Percentiles rank a stretch among this genome's conserved stretches.
Conservation (phyloP, 169 alveolate genomes). For the Haemoproteus tartakovskyi region DNA sequence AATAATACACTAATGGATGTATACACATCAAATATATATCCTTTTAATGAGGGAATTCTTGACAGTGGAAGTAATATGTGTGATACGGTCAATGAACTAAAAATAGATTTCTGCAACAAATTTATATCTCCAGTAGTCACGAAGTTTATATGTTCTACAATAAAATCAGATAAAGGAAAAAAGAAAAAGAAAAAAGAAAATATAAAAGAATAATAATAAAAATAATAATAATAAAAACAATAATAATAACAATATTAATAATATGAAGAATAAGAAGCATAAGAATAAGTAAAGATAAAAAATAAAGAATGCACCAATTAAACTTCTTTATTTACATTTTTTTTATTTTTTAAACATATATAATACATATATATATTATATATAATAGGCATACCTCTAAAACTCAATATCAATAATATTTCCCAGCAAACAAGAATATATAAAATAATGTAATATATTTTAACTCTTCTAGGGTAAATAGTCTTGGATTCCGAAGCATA, state of each 20-base stretch:
- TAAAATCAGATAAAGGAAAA: too few relatives aligned
- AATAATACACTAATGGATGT: constrained; percentile 59
- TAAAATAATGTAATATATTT: constrained; percentile 12
- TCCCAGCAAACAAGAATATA: constrained; percentile 9
- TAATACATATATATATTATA: too few relatives aligned
- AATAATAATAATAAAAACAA: too few relatives aligned
- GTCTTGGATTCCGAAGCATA: constrained; percentile 51
- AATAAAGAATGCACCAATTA: too few relatives aligned
- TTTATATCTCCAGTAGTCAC: constrained; percentile 50
- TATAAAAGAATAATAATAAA: too few relatives aligned
- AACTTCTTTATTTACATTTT: too few relatives aligned
- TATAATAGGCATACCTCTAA: constrained; percentile 30
- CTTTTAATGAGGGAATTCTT: constrained; percentile 18
- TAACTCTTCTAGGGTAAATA: constrained; percentile 36
- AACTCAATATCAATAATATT: constrained; percentile 12
- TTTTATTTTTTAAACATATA: too few relatives aligned
- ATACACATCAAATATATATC: constrained; percentile 38
- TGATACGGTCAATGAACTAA: constrained; percentile 15
- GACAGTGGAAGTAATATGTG: constrained; percentile 22
- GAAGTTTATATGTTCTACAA: constrained; percentile 30
- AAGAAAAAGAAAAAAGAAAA: too few relatives aligned
- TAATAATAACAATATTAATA: too few relatives aligned
- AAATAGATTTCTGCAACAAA: constrained; percentile 6
- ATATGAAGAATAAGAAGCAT: too few relatives aligned
- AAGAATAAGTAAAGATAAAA: too few relatives aligned